These are phyloP conservation scores for Adansonia gregorii DNA, from an alignment of 441 rosid species.

Conservation along the genomic window DNA sequence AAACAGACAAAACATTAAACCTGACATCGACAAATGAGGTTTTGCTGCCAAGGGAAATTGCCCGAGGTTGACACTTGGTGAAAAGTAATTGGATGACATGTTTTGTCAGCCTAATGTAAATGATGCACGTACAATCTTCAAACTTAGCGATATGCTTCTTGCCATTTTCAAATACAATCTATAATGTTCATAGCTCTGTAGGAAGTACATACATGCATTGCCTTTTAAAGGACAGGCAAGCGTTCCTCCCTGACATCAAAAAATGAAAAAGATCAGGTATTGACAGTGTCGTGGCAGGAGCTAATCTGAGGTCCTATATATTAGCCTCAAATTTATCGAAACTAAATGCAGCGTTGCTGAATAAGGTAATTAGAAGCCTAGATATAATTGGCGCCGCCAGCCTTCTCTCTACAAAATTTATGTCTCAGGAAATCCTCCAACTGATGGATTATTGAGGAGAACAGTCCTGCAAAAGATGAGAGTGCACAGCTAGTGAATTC, in stretches of 20 bases:
- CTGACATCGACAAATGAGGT: background rate
- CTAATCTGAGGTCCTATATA: background rate
- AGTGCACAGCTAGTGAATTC: background rate
- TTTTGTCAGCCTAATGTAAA: no score
- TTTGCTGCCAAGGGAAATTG: background rate
- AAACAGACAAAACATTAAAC: background rate
- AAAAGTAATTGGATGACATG: no score
- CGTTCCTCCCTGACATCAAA: no score
- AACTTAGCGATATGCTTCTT: no score
- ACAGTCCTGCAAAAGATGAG: constrained; percentile 52
- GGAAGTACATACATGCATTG: background rate
- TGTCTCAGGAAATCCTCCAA: constrained; percentile 56
- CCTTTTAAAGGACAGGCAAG: background rate
- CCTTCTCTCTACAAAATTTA: constrained; percentile 54
- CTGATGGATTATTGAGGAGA: constrained; percentile 51
- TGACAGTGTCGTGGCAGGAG: background rate
- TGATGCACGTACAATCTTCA: no score
- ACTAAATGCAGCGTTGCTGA: background rate
- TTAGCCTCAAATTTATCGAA: background rate
- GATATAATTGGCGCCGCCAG: background rate
- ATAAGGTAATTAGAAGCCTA: background rate
- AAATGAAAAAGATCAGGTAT: background rate
- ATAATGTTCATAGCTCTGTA: background rate
- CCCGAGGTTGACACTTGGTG: no score
- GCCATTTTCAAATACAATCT: background rate